Evolutionary conservation across 202 grass and related monocot genomes (phyloP), one percentile per base, ranked within the genome.

Genomic region (Musa balbisiana): DNA sequence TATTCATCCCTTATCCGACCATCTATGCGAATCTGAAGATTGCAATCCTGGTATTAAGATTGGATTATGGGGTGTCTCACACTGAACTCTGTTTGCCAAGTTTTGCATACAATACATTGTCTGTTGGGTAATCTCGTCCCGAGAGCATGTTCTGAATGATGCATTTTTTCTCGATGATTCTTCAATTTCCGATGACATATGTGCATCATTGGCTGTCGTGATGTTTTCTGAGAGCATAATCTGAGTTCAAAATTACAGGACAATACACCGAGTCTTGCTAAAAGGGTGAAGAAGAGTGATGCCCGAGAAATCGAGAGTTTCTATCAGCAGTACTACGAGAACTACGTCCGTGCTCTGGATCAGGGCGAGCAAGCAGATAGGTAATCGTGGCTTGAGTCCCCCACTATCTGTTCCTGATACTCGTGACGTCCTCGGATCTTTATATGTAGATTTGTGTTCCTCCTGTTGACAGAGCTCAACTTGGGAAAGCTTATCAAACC

Each of bases 401-500:
- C 8, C 17, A 49, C 3, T 52, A 12, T 17, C 23, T 12, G 55
- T 52, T 62, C 20, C 2, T 27, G 10, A 16, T 68, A 21, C 27
- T 62, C 53, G 2, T n/a, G 16, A 20, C 11, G 26, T 8, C 10
- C 20, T 52, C 9, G 17, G 11, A 16, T 29, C 51, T 55, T 21
- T 56, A 56, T 25, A 0, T 15, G 27, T 73, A 73, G 17, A 20
- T 15, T 72, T 72, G 8, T 24, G 9, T 17, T 21, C 3, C 55
- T 8, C 9, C 20, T 73, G 62, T 77, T n/a, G 19, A 51, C 55
- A 98, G 91, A 79, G 87, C 91, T 59, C 94, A 92, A 77, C 91
- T 98, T 69, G 91, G 94, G 56, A 98, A 98, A 85, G 94, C 91
- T 51, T 98, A 94, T 80, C 94, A 98, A 81, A 98, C 85, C 3